Base-by-base conservation (phyloP, 371 early-diverging fungal species). In the Mycotypha africana region DNA sequence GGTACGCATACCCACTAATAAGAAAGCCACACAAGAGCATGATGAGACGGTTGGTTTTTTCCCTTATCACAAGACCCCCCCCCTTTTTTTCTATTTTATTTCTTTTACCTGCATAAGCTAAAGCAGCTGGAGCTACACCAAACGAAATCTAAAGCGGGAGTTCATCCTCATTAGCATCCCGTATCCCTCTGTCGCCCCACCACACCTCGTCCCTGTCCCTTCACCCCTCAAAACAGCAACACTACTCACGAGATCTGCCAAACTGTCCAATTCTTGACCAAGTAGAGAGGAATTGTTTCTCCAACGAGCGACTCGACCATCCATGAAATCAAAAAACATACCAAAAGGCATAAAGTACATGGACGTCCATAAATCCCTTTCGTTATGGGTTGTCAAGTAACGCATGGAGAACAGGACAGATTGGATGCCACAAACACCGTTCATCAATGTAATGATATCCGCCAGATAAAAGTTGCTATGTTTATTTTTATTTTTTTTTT, bases 291-390 rank as follows among this genome's bases (percentile, higher is more conserved):
- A 70, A 23, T 85, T 79, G 24, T 84, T 78, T 49, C 85, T 70
- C 91, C 90, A 92, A 34, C 93, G 84, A 10, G 92, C 92, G n/a
- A 92, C 87, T 43, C 88, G 76, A 21, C 92, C 92, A 49, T 92
- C 93, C 49, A 93, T 62, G 40, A 88, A 73, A 62, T 93, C 93
- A 51, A 91, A 90, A 8, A 89, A 53, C 37, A 88, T 74, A 21
- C 91, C 92, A 32, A 81, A 57, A 1, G 91, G 90, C 47, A 92
- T 84, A 42, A 89, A 78, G 53, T 63, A 54, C 68, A 91, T 82
- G 19, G 90, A 81, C 2, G 80, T 50, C 47, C 79, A 81, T 9
- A 93, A 64, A 51, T 81, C 68, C 32, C 51, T 60, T 1, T 69
- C 56, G 54, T 87, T 80, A 26, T 79, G 69, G 0, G 84, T 78